These are phyloP conservation scores for Yarrowia sp. DNA, from an alignment of 805 yeast genomes.

Conservation along the genomic window DNA sequence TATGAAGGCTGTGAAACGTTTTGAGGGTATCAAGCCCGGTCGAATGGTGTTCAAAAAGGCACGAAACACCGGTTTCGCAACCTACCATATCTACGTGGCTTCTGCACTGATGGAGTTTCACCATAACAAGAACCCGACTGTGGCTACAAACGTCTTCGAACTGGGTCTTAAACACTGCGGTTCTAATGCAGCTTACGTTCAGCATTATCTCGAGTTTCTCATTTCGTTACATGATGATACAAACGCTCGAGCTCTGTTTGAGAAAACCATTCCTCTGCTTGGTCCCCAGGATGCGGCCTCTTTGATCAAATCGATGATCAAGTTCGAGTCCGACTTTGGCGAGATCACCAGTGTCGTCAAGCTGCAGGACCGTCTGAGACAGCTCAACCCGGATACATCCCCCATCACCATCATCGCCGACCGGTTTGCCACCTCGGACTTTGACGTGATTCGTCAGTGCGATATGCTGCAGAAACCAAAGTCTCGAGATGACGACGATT, in stretches of 20 bases:
- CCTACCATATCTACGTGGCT: constrained; percentile 80
- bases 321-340: constrained; percentile 73
- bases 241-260: constrained; percentile 81
- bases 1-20: constrained; percentile 75
- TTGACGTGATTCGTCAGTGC: constrained; percentile 42
- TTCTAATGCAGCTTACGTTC: constrained; percentile 66
- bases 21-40: constrained; percentile 71
- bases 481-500: constrained; percentile 19
- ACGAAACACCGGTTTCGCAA: constrained; percentile 65
- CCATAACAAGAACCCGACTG: constrained; percentile 62
- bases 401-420: constrained; percentile 52
- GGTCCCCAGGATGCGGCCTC: constrained; percentile 53
- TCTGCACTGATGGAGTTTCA: constrained; percentile 81
- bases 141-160: constrained; percentile 79
- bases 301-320: constrained; percentile 65
- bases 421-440: constrained; percentile 47
- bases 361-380: constrained; percentile 70
- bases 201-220: constrained; percentile 74
- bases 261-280: constrained; percentile 69
- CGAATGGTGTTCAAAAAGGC: constrained; percentile 73
- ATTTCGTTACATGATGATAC: constrained; percentile 71
- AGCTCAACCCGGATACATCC: constrained; percentile 67
- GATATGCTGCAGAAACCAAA: constrained; percentile 42
- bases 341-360: constrained; percentile 70
- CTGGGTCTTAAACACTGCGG: constrained; percentile 70